Evolutionary conservation across 306 rosid species (phyloP).

Genomic region (Prunus salicina): DNA sequence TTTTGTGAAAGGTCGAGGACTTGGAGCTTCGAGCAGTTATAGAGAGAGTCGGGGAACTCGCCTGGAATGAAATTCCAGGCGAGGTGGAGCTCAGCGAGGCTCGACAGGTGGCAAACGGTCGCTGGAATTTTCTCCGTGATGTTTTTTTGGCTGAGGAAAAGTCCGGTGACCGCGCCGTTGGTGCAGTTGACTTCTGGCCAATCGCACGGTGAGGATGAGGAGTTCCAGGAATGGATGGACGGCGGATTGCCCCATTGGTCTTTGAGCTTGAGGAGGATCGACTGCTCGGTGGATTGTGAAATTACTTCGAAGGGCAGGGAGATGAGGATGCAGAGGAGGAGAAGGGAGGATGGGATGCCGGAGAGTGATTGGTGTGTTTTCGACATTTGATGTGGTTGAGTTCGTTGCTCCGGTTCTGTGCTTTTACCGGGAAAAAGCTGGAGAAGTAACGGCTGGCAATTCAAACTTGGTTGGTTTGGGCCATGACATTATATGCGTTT

Average conservation of each 20-base stretch:
- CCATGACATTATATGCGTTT: neutral
- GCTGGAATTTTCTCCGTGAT: conserved; percentile 44
- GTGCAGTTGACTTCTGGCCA: conserved; percentile 66
- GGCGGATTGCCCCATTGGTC: conserved; percentile 60
- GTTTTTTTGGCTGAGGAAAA: conserved; percentile 33
- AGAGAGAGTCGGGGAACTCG: conserved; percentile 54
- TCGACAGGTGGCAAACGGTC: conserved; percentile 50
- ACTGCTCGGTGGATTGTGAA: conserved; percentile 50
- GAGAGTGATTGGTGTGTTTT: conserved; percentile 9
- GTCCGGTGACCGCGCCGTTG: conserved; percentile 34
- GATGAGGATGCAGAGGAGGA: conserved; percentile 27
- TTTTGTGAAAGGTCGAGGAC: conserved; percentile 61
- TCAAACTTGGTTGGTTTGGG: conserved; percentile 19
- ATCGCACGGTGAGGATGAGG: conserved; percentile 59
- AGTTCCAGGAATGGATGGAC: conserved; percentile 58
- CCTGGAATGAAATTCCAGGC: conserved; percentile 60
- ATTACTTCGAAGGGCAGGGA: conserved; percentile 33
- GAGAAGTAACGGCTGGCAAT: conserved; percentile 21
- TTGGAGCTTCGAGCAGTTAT: conserved; percentile 64
- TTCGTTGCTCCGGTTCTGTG: neutral
- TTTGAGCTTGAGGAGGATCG: conserved; percentile 43
- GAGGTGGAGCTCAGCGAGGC: conserved; percentile 47
- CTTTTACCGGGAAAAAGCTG: conserved; percentile 46
- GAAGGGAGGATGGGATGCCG: conserved; percentile 5
- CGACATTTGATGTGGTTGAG: conserved; percentile 27